Base-by-base conservation (phyloP, 2,329 filamentous ascomycete genomes). In the Claviceps spartinae region DNA sequence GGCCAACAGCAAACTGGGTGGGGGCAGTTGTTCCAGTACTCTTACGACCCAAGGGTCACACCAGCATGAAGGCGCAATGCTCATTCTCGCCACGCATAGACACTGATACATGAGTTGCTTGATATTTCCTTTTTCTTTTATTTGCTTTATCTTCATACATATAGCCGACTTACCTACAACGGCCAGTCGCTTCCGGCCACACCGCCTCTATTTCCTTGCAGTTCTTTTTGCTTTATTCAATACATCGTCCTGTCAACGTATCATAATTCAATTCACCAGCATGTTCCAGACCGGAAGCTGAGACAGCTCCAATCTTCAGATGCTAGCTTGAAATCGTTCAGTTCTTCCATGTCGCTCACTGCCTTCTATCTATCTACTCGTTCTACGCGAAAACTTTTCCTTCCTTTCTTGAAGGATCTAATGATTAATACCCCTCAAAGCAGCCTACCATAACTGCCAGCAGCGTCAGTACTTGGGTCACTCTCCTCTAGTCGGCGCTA, bases 1-100 rank as follows among this genome's bases (percentile, higher is more conserved):
- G 49, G 20, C 42, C 38, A 49, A 26, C 38, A 43, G 43, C 47
- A 47, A 20, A 38, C 37, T 38, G 52, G 49, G 7, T 53, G 52
- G 52, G 47, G 52, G 14, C 34, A 18, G 22, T 43, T 53, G 37
- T 53, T 53, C 8, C 47, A 47, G 43, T 53, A 50, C 38, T 47
- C 52, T 18, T 53, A 47, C 22, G 51, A 53, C 11, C 47, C 52
- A 6, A 46, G 52, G 13, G 48, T 50, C 24, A 47, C 47, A 14
- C 43, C 52, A n/a, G 48, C 42, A 44, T 50, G 43, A 53, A 34
- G 24, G 18, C 43, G 18, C 43, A 30, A 47, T 38, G 36, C 22
- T 24, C n/a, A 26, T n/a, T 36, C n/a, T 50, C 13, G 36, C 22
- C 16, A 16, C 16, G 41, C 16, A 26, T n/a, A 18, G 14, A n/a